phyloP scores from a whole-genome alignment of 768 basidiomycete species.

The Amyloporia xantha region DNA sequence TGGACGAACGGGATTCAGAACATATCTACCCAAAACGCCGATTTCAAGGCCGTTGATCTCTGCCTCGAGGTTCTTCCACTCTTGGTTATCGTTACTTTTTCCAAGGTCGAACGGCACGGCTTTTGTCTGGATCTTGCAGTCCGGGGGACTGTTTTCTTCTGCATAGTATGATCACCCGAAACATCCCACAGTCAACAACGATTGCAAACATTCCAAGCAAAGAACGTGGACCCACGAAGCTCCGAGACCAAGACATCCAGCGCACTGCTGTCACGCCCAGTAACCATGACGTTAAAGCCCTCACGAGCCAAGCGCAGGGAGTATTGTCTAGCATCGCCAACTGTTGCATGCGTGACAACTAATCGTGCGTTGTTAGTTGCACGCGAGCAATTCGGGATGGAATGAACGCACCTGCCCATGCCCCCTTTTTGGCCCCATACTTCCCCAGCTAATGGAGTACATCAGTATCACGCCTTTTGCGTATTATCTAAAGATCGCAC shows the following conservation, averaged over 20 bases:
- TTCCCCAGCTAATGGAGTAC: too few species aligned
- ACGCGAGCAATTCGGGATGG: too few species aligned
- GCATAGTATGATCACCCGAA: too few species aligned
- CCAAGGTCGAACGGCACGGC: background rate
- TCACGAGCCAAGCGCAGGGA: background rate
- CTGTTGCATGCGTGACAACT: background rate
- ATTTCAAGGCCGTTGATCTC: background rate
- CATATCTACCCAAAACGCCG: background rate
- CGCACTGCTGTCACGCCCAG: background rate
- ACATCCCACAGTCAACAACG: too few species aligned
- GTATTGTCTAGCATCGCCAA: background rate
- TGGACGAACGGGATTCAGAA: background rate
- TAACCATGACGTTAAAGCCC: background rate
- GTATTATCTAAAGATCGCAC: background rate
- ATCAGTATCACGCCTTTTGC: too few species aligned
- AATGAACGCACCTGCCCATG: background rate
- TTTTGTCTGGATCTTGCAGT: background rate
- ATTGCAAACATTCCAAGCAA: background rate
- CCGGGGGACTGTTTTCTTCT: too few species aligned
- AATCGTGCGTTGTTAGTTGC: background rate
- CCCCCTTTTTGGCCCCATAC: background rate
- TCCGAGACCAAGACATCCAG: background rate
- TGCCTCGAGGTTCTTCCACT: background rate
- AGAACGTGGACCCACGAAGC: background rate
- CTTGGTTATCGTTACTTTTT: background rate